A percentile compares a stretch with the other conserved stretches of the same genome.
These are phyloP conservation scores for Globisporangium polare DNA, from an alignment of 352 stramenopile species.

Conservation along the genomic window DNA sequence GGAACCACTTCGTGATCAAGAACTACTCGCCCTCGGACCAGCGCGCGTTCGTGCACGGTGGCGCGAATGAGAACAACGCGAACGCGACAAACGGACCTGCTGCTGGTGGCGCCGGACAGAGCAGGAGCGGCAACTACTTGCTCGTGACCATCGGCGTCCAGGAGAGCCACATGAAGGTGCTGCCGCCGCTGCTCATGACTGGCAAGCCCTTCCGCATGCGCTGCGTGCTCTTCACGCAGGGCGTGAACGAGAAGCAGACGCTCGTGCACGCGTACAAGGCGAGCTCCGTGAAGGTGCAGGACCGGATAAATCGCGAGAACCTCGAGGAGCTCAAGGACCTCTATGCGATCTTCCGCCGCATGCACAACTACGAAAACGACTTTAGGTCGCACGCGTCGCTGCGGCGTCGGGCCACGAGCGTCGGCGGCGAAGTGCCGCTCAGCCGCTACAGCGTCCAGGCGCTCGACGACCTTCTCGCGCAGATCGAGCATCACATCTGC, in stretches of 20 bases:
- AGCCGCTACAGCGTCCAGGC: conserved; percentile 37
- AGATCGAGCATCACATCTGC: conserved; percentile 75
- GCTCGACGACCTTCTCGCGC: conserved; percentile 57
- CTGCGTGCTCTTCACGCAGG: conserved; percentile 76
- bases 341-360: conserved; percentile 47
- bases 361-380: conserved; percentile 34
- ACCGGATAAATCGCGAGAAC: conserved; percentile 82
- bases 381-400: conserved; percentile 3
- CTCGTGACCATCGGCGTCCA: conserved; percentile 64
- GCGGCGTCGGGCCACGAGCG: conserved; percentile 15
- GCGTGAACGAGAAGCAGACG: conserved; percentile 84
- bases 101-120: not conserved
- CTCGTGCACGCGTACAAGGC: conserved; percentile 78
- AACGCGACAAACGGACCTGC: conserved; percentile 11
- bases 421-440: conserved; percentile 11
- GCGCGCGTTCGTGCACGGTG: conserved; percentile 14
- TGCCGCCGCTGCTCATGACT: conserved; percentile 40
- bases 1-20: conserved; percentile 56
- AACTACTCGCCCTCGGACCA: conserved; percentile 42
- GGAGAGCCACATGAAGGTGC: conserved; percentile 43
- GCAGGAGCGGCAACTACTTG: conserved; percentile 25
- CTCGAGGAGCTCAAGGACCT: conserved; percentile 59
- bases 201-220: conserved; percentile 53
- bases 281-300: conserved; percentile 68
- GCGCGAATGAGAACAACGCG: conserved; percentile 13